phyloP scores from a whole-genome alignment of 768 basidiomycete genomes.

The Artomyces pyxidatus region DNA sequence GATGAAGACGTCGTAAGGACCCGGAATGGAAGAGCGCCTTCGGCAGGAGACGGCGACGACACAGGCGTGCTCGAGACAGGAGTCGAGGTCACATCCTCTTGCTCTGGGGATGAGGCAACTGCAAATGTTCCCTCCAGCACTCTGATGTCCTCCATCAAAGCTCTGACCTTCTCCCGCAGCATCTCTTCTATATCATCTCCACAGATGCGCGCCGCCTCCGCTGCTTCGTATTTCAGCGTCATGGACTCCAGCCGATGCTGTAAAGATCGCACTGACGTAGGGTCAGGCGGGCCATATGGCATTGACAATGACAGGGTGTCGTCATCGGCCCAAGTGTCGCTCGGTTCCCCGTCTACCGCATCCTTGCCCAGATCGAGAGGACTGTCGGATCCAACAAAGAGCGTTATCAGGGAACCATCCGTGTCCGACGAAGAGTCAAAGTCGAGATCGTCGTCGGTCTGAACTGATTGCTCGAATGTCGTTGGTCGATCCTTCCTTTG shows the following conservation, averaged over 20 bases:
- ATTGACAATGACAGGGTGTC: background rate
- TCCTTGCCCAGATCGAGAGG: no score
- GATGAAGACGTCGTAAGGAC: no score
- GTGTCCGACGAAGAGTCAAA: background rate
- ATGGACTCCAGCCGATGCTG: constrained; percentile 10
- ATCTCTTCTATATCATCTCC: constrained; percentile 13
- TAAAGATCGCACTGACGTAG: background rate
- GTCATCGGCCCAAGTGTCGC: no score
- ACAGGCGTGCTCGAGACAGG: no score
- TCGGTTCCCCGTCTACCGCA: no score
- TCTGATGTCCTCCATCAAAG: no score
- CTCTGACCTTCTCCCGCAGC: constrained; percentile 4
- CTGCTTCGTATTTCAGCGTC: constrained; percentile 12
- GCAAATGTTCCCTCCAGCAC: no score
- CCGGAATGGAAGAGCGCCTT: no score
- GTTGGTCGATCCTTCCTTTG: background rate
- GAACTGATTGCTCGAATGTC: background rate
- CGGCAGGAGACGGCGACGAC: no score
- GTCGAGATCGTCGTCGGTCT: background rate
- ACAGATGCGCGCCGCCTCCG: constrained; percentile 15
- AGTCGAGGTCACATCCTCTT: no score
- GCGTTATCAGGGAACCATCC: background rate
- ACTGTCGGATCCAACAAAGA: background rate
- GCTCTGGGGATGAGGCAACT: no score
- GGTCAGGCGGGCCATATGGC: background rate